A percentile compares a stretch with the other conserved stretches of the same genome.
phyloP scores from a whole-genome alignment of 2,329 filamentous ascomycete species.

The Fusarium austroafricanum region DNA sequence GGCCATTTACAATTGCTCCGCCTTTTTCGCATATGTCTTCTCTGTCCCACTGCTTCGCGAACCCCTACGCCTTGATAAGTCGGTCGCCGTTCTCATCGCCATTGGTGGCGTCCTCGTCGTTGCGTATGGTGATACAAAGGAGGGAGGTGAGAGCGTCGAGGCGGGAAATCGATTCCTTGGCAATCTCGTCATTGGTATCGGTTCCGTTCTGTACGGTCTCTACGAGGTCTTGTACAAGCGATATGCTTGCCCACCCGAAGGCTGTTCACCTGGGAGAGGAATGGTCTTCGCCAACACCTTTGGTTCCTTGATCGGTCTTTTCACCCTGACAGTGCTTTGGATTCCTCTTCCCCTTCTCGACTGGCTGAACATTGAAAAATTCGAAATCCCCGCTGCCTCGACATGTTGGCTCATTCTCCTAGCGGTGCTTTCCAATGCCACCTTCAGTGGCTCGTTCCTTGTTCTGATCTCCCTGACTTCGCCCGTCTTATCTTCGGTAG shows the following conservation, averaged over 20 bases:
- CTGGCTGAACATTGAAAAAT: slow-evolving; percentile 79
- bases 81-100: slow-evolving; percentile 85
- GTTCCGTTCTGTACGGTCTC: slow-evolving; percentile 92
- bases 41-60: slow-evolving; percentile 91
- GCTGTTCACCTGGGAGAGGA: slow-evolving; percentile 83
- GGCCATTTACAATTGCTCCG: slow-evolving; percentile 98
- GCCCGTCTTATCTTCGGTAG: slow-evolving; percentile 91
- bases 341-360: slow-evolving; percentile 90
- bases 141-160: slow-evolving; percentile 57
- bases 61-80: slow-evolving; percentile 84
- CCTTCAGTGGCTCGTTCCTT: slow-evolving; percentile 92
- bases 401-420: slow-evolving; percentile 84
- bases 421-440: slow-evolving; percentile 87
- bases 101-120: slow-evolving; percentile 94
- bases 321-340: slow-evolving; percentile 91
- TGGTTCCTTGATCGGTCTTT: slow-evolving; percentile 85
- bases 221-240: slow-evolving; percentile 98
- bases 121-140: slow-evolving; percentile 83
- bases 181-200: slow-evolving; percentile 91
- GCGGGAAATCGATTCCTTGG: slow-evolving; percentile 79
- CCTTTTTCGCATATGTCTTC: slow-evolving; percentile 98
- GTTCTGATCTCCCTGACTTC: slow-evolving; percentile 93
- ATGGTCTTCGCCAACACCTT: slow-evolving; percentile 97
- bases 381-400: slow-evolving; percentile 81
- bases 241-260: slow-evolving; percentile 91